Evolutionary conservation across 345 rosid genomes (phyloP).

Genomic region (Limnanthes douglasii): DNA sequence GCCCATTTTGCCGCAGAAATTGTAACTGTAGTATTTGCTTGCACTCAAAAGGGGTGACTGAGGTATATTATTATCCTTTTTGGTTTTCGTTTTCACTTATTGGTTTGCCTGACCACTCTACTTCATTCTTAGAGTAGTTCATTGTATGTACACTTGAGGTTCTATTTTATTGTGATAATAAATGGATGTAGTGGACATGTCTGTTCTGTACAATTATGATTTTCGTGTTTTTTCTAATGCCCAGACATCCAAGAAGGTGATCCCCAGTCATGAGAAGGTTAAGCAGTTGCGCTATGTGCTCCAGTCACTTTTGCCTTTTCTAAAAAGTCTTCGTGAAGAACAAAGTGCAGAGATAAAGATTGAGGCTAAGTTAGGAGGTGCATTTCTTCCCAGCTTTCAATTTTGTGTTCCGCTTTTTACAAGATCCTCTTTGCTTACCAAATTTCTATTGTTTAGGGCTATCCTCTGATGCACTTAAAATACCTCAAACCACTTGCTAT

Average conservation of each 20-base stretch:
- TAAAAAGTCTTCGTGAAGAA: conserved; percentile 30
- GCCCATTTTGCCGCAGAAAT: conserved; percentile 63
- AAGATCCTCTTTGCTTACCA: conserved; percentile 6
- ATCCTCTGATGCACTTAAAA: conserved; percentile 14
- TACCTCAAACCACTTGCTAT: conserved; percentile 23
- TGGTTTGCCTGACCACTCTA: not conserved
- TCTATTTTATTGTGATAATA: not conserved
- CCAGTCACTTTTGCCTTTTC: conserved; percentile 35
- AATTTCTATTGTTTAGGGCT: conserved; percentile 9
- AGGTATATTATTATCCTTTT: conserved; percentile 24
- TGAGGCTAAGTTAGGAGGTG: conserved; percentile 53
- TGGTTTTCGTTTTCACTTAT: not conserved
- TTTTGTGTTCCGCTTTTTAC: conserved; percentile 1
- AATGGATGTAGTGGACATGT: not conserved
- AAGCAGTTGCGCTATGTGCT: conserved; percentile 40
- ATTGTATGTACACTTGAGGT: not conserved
- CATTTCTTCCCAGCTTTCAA: conserved; percentile 1
- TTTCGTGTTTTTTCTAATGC: conserved; percentile 8
- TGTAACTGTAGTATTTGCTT: conserved; percentile 82
- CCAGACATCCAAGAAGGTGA: conserved; percentile 44
- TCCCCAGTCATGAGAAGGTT: conserved; percentile 26
- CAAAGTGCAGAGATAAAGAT: conserved; percentile 38
- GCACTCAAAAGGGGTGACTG: conserved; percentile 38
- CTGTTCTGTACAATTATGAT: too few relatives aligned
- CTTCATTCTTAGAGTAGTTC: not conserved